Evolutionary conservation across 176 grass and related monocot species (phyloP).

Genomic region (Elaeis guineensis): DNA sequence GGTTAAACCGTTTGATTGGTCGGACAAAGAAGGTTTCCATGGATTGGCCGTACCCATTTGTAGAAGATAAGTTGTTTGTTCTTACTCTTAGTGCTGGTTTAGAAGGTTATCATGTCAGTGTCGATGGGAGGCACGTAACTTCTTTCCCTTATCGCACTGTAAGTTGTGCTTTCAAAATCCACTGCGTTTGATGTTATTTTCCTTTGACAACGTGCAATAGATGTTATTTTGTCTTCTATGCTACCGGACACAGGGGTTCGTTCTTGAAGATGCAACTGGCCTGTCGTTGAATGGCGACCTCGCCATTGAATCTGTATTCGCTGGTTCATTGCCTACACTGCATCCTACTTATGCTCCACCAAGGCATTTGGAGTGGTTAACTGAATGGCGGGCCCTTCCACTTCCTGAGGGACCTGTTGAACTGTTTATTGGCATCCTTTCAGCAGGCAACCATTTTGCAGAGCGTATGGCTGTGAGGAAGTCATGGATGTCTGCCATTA

Average conservation of each 20-base stretch:
- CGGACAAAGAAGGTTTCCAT: conserved; percentile 45
- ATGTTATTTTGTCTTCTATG: not conserved
- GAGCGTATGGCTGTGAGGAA: conserved; percentile 73
- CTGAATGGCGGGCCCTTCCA: conserved; percentile 45
- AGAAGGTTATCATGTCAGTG: conserved; percentile 80
- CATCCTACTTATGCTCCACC: conserved; percentile 50
- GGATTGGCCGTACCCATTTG: conserved; percentile 66
- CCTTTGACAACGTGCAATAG: not conserved
- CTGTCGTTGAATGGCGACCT: conserved; percentile 59
- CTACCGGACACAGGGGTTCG: conserved; percentile 43
- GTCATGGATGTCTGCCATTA: conserved; percentile 65
- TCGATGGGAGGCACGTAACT: conserved; percentile 58
- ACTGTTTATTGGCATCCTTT: conserved; percentile 76
- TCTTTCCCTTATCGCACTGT: conserved; percentile 77
- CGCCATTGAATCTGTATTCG: conserved; percentile 57
- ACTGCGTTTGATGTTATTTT: not conserved
- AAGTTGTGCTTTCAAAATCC: conserved; percentile 23
- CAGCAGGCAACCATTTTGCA: conserved; percentile 80
- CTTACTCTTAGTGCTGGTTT: conserved; percentile 74
- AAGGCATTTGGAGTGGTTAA: conserved; percentile 48
- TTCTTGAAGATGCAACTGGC: conserved; percentile 79
- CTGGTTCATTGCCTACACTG: conserved; percentile 59
- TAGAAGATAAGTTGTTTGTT: conserved; percentile 56
- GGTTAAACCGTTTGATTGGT: conserved; percentile 81
- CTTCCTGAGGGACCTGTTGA: conserved; percentile 52